Evolutionary conservation across 768 basidiomycete genomes (phyloP), one percentile per base, ranked within the genome.

Genomic region (Trametes sanguinea): DNA sequence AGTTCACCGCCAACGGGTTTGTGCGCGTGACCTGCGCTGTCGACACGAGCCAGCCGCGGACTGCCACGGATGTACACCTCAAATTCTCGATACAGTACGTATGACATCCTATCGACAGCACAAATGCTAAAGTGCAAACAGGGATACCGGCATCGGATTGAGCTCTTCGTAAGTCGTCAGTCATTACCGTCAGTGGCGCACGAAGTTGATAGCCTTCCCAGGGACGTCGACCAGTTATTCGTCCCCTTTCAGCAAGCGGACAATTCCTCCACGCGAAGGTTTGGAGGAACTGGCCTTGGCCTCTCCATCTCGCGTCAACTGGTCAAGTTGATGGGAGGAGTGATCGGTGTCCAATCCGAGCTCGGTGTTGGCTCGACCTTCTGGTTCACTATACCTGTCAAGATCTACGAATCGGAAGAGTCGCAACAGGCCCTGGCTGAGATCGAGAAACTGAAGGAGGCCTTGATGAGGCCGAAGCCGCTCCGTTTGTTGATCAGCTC

Each of bases 211-310:
- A 22, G 22, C 22, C 22, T 22, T 22, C 14, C 48, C 32, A 85
- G 81, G 61, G 88, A 90, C 62, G 83, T 86, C 3, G 85, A 86
- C 51, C 77, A 84, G 7, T 74, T 91, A 3, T 91, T 90, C 65
- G 83, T 86, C 17, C 89, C 89, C 8, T 91, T 91, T 66, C 86
- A 87, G 65, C 89, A 91, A 73, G 88, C 88, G 9, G 89, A 90
- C 76, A 89, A 87, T 64, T 89, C 88, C 0, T 88, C 87, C 0
- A 90, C 89, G 6, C 83, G 89, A 30, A 81, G 85, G 6, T 90
- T 88, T 68, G 89, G 89, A 48, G 89, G 89, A 2, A 90, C 89
- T n/a, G 89, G 89, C 9, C 72, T 91, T 8, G 89, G 89, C 17
- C 74, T 90, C 27, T 88, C 86, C 6, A 91, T 91, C 65, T 89